Base-by-base conservation (phyloP, 2,329 filamentous ascomycete genomes). In the Colletotrichum trifolii region DNA sequence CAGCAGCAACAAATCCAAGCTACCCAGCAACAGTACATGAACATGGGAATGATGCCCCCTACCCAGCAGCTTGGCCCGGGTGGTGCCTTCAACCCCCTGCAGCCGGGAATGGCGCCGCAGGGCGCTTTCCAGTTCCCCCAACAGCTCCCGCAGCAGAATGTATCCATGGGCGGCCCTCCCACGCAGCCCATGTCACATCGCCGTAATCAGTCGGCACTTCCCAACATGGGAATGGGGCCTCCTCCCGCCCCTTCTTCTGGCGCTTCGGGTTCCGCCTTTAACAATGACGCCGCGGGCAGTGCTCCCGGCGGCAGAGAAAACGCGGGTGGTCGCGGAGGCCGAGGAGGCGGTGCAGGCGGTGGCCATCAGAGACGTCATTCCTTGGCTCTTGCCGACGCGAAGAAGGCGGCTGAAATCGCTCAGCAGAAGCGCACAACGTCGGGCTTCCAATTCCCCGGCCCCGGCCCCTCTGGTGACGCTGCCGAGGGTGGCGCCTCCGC, bases 1-100 rank as follows among this genome's bases (percentile, higher is more conserved):
- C 96, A 98, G 79, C 96, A 98, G 78, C 94, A 98, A 79, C 94
- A 97, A 78, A 96, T 98, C 75, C 93, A 96, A 81, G 93, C 93
- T 72, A 96, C 93, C 69, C 94, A 97, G 75, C 94, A 97, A 81
- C 95, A 98, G 81, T 97, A 97, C 83, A 91, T 97, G 74, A 97
- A 96, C 79, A 94, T 97, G 92, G 93, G 93, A 78, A 94, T 98
- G 87, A 90, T 98, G 73, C 91, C 91, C 71, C 91, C 92, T 57
- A 91, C 92, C 73, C 95, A 97, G 81, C 71, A 77, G 69, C 84
- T 97, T 65, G 89, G 88, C 71, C 87, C 89, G 67, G 89, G 88
- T 70, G 86, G 85, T 73, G 84, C 84, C 67, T 96, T 92, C 83
- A 91, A 90, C 81, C 90, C 90, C 74, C 83, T 94, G 78, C 94